Evolutionary conservation across 192 early-diverging fungal genomes (phyloP).

Genomic region (Dispira parvispora): DNA sequence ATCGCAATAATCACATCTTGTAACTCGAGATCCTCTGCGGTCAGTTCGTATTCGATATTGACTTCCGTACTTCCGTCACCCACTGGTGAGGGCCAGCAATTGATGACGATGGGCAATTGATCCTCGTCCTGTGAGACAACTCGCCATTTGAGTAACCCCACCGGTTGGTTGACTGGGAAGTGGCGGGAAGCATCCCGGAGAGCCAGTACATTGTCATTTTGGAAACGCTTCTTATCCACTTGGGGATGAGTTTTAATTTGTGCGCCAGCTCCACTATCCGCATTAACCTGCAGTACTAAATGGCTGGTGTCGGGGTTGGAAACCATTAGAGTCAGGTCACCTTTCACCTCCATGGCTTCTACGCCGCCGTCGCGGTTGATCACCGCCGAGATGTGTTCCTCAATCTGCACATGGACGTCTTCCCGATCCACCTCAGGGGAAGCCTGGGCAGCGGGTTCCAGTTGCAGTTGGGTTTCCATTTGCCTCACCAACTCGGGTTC

Average conservation of each 20-base stretch:
- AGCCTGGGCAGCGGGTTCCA: slow-evolving; percentile 8
- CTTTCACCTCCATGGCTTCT: slow-evolving; percentile 87
- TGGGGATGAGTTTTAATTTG: slow-evolving; percentile 98
- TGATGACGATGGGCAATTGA: slow-evolving; percentile 65
- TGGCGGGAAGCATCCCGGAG: slow-evolving; percentile 64
- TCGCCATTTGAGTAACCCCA: slow-evolving; percentile 84
- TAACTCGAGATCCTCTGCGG: slow-evolving; percentile 55
- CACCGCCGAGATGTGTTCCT: slow-evolving; percentile 71
- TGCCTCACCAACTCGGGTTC: slow-evolving; percentile 4
- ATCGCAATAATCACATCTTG: slow-evolving; percentile 77
- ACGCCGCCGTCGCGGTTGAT: slow-evolving; percentile 84
- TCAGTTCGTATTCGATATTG: slow-evolving; percentile 93
- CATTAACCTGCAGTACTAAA: slow-evolving; percentile 44
- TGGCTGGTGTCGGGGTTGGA: slow-evolving; percentile 41
- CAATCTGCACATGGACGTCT: slow-evolving; percentile 73
- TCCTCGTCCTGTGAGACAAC: slow-evolving; percentile 67
- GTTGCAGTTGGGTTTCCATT: slow-evolving; percentile 12
- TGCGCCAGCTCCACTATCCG: slow-evolving; percentile 40
- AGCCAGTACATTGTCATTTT: slow-evolving; percentile 46
- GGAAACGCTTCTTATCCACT: slow-evolving; percentile 82
- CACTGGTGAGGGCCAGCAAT: slow-evolving; percentile 92
- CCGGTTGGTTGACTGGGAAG: slow-evolving; percentile 72
- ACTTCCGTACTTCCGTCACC: slow-evolving; percentile 81
- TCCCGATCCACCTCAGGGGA: slow-evolving; percentile 28
- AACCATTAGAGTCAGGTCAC: slow-evolving; percentile 68